phyloP scores from a whole-genome alignment of 208 protist genomes.

The Trypanosoma vivax region DNA sequence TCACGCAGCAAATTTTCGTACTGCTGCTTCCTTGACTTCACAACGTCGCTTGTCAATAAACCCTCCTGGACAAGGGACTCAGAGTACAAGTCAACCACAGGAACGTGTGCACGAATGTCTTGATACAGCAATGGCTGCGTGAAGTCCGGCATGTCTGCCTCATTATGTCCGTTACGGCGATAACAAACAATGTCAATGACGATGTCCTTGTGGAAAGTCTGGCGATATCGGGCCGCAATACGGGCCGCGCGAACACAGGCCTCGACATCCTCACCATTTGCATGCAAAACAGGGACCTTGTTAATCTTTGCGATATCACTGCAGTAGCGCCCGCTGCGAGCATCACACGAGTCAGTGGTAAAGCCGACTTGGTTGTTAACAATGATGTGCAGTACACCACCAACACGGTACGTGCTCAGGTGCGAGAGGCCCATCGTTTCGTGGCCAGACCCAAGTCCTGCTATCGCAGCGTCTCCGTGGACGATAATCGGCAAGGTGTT shows the following conservation, averaged over 20 bases:
- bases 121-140: slow-evolving; percentile 96
- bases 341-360: slow-evolving; percentile 92
- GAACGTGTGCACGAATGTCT: slow-evolving; percentile 82
- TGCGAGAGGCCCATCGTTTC: slow-evolving; percentile 95
- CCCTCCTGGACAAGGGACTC: slow-evolving; percentile 76
- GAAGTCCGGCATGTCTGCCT: slow-evolving; percentile 95
- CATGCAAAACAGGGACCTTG: slow-evolving; percentile 95
- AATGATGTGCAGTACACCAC: slow-evolving; percentile 98
- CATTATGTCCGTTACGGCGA: slow-evolving; percentile 96
- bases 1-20: slow-evolving; percentile 65
- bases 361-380: slow-evolving; percentile 99
- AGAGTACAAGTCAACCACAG: slow-evolving; percentile 88
- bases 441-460: slow-evolving; percentile 95
- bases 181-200: slow-evolving; percentile 98
- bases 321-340: slow-evolving; percentile 93
- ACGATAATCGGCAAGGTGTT: slow-evolving; percentile 88
- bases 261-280: slow-evolving; percentile 97
- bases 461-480: slow-evolving; percentile 97
- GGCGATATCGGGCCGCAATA: slow-evolving; percentile 89
- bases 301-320: slow-evolving; percentile 95
- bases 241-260: slow-evolving; percentile 86
- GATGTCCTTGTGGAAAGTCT: slow-evolving; percentile 92
- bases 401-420: slow-evolving; percentile 92
- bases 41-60: slow-evolving; percentile 60
- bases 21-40: slow-evolving; percentile 63